Base-by-base conservation (phyloP, 1,284 basidiomycete genomes). In the Melampsora abietis-canadensis region DNA sequence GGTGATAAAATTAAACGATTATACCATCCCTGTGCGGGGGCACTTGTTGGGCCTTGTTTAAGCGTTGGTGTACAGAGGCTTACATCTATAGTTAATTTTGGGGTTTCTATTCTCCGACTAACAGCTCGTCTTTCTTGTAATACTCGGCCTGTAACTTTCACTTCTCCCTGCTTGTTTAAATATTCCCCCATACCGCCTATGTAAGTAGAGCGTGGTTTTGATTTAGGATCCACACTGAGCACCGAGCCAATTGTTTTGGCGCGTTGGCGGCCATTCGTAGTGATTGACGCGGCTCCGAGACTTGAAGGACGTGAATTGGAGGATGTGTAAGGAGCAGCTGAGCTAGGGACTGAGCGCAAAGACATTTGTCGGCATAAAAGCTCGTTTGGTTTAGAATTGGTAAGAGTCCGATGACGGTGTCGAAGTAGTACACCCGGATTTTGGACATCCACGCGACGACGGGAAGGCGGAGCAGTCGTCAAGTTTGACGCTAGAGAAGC, bases 131-230 rank as follows among this genome's bases (percentile, higher is more conserved):
- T 44, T 15, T 44, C 40, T 44, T 44, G 40, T 15, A 44, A 44
- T 44, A 44, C 40, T 44, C 40, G 40, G 40, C 40, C 40, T 34
- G 21, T 47, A 15, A 24, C 15, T 2, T 37, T 40, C 3, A 15
- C 19, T 12, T 70, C 68, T n/a, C 47, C 62, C 37, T 54, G 31
- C 10, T 64, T 31, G 31, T 65, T 72, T 17, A 72, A 46, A 72
- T 72, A 72, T 19, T 64, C 69, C 14, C 69, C 69, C n/a, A 72
- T 51, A 21, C 69, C 69, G 2, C 69, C 69, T 5, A 72, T 21
- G 59, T 72, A 72, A 12, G 69, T 72, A 24, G n/a, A 30, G 24
- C 69, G 61, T 5, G 69, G 69, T 14, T 24, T 63, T 5, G 30
- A n/a, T 44, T 21, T 34, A 65, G 27, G 5, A 19, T 65, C 51